Evolutionary conservation across 345 rosid species (phyloP), one percentile per base, ranked within the genome.

Genomic region (Raphanus sativus): DNA sequence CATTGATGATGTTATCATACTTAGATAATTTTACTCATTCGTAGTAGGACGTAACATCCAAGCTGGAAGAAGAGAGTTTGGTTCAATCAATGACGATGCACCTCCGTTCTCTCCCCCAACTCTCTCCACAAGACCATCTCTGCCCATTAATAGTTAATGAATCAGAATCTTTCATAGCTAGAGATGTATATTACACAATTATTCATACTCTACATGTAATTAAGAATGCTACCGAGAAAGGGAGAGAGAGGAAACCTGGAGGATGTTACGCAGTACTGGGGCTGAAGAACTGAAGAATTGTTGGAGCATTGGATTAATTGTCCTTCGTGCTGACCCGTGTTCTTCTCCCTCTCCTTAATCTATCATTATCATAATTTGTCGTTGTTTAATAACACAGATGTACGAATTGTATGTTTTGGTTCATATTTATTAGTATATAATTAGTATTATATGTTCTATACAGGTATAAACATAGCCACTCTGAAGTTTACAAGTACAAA

Each of bases 341-440:
- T 80, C 85, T 87, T 89, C 83, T 89, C 97, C 85, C 78, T 88
- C 40, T 90, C 97, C 80, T 88, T 91, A 6, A 94, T 81, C 98
- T 94, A 75, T 3, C 67, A 74, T 40, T 65, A 72, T 69, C 21
- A 56, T 24, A 6, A 38, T 1, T 34, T 21, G n/a, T 21, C 66
- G 33, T 42, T 17, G 33, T 13, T 33, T 40, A 32, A 4, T 40
- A 36, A 11, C 45, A 48, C 59, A 29, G 4, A 15, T 58, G 60
- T 28, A 59, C 3, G 26, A 78, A 12, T 34, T 38, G 13, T 13
- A 40, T 36, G 42, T 6, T 75, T 2, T 29, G 26, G 25, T 59
- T 8, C 7, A 2, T 50, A 5, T 50, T 13, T 11, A 21, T 21
- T 21, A 21, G 21, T 21, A 21, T 21, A 21, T 21, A 21, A 24